phyloP scores from a whole-genome alignment of 2,329 filamentous ascomycete species.

The Beauveria australis region DNA sequence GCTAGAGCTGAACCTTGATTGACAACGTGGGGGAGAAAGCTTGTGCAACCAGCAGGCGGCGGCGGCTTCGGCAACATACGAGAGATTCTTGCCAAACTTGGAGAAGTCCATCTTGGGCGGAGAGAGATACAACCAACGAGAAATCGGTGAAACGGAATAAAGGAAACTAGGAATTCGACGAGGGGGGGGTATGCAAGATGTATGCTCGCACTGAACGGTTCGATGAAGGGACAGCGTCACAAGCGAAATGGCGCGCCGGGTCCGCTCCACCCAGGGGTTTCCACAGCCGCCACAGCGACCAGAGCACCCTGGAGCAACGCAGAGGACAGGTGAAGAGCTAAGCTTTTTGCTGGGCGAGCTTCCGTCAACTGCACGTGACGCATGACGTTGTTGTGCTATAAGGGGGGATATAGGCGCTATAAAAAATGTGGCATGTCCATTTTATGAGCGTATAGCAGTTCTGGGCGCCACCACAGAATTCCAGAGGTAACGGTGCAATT shows the following conservation, averaged over 20 bases:
- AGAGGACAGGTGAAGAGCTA: neutral
- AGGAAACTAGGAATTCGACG: neutral
- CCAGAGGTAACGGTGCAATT: neutral
- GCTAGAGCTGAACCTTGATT: conserved; percentile 1
- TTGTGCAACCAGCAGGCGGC: neutral
- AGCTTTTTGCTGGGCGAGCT: neutral
- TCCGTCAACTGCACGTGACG: conserved; percentile 9
- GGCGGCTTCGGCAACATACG: conserved; percentile 30
- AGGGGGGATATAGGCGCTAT: too few species aligned
- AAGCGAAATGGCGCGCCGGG: conserved; percentile 20
- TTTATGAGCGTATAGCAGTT: neutral
- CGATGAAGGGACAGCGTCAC: conserved; percentile 22
- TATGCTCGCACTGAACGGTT: neutral
- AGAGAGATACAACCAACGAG: conserved; percentile 5
- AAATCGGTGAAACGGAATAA: conserved; percentile 11
- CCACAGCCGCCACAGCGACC: conserved; percentile 5
- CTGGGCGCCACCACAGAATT: neutral
- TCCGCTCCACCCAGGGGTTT: conserved; percentile 15
- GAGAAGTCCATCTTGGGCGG: conserved; percentile 47
- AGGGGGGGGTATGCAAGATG: neutral
- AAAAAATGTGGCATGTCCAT: too few species aligned
- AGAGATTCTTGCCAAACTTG: conserved; percentile 48
- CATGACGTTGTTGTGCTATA: neutral
- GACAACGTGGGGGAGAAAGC: conserved; percentile 9
- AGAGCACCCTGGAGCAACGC: too few species aligned